phyloP scores from a whole-genome alignment of 192 early-diverging fungal genomes.

The Backusella tarrabulga region DNA sequence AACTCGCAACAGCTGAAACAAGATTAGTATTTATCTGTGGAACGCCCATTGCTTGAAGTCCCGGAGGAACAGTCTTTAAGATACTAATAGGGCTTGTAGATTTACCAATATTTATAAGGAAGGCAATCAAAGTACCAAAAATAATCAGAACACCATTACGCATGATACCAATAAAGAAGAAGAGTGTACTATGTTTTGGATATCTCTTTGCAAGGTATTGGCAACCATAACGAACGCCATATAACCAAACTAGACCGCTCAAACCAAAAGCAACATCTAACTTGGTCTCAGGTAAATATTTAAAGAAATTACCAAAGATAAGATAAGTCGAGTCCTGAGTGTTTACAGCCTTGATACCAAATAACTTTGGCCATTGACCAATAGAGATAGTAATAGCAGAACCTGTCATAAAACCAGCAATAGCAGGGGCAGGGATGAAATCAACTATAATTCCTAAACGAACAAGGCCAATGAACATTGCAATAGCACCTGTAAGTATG shows the following conservation, averaged over 20 bases:
- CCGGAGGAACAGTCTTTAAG: slow-evolving; percentile 74
- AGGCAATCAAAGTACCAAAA: slow-evolving; percentile 75
- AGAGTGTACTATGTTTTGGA: slow-evolving; percentile 43
- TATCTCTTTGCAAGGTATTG: slow-evolving; percentile 42
- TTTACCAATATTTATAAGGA: slow-evolving; percentile 47
- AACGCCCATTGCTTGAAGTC: slow-evolving; percentile 63
- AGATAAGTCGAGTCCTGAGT: slow-evolving; percentile 68
- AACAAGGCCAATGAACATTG: slow-evolving; percentile 75
- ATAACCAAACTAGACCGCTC: slow-evolving; percentile 39
- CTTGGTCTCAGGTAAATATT: slow-evolving; percentile 50
- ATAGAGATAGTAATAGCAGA: slow-evolving; percentile 77
- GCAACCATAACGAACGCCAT: slow-evolving; percentile 37
- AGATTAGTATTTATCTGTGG: slow-evolving; percentile 51
- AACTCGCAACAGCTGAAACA: slow-evolving; percentile 52
- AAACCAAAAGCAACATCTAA: slow-evolving; percentile 64
- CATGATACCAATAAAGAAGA: slow-evolving; percentile 68
- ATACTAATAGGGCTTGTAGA: slow-evolving; percentile 57
- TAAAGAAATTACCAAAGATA: slow-evolving; percentile 35
- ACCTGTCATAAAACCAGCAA: slow-evolving; percentile 86
- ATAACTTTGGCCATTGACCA: slow-evolving; percentile 70
- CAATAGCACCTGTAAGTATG: slow-evolving; percentile 74
- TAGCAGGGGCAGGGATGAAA: slow-evolving; percentile 84
- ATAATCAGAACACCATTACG: slow-evolving; percentile 75
- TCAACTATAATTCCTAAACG: slow-evolving; percentile 89
- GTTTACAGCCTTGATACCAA: slow-evolving; percentile 77